A percentile compares a stretch with the other conserved stretches of the same genome.
Conservation (phyloP, 1,284 basidiomycete species). For the Ustilago nuda region DNA sequence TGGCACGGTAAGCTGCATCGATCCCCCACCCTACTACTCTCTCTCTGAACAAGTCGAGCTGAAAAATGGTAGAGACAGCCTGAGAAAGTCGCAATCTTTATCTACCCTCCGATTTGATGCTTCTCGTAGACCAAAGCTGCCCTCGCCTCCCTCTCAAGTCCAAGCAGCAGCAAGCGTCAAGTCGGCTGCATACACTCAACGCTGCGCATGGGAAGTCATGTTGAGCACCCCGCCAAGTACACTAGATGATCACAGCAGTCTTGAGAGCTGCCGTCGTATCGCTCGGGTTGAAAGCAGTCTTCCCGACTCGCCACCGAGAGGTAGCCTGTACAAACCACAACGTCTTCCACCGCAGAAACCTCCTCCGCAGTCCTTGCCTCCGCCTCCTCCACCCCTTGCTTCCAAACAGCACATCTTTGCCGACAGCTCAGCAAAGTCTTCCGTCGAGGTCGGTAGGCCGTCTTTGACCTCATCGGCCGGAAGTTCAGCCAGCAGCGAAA, state of each 20-base stretch:
- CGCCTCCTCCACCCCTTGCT: slow-evolving; percentile 20
- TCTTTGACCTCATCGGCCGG: neutral
- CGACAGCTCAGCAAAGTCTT: neutral
- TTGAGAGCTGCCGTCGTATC: neutral
- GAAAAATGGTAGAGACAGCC: neutral
- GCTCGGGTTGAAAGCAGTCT: neutral
- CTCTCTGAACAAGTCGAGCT: neutral
- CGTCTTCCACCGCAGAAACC: slow-evolving; percentile 46
- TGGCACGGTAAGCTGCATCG: neutral
- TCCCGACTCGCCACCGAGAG: slow-evolving; percentile 6
- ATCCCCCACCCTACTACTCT: slow-evolving; percentile 28
- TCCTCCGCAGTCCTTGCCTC: slow-evolving; percentile 29
- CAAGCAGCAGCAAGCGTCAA: neutral
- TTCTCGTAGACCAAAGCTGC: slow-evolving; percentile 5
- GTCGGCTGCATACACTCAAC: neutral
- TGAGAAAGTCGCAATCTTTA: slow-evolving; percentile 34
- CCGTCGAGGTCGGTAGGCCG: neutral
- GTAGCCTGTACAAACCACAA: slow-evolving; percentile 12
- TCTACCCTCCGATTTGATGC: slow-evolving; percentile 22
- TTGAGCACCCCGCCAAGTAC: slow-evolving; percentile 10
- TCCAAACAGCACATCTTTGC: neutral
- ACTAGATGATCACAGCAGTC: slow-evolving; percentile 15
- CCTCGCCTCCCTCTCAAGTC: neutral
- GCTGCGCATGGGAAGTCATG: slow-evolving; percentile 20
- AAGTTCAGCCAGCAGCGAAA: neutral